phyloP scores from a whole-genome alignment of 2,329 filamentous ascomycete species.

The Trichoderma sp. region DNA sequence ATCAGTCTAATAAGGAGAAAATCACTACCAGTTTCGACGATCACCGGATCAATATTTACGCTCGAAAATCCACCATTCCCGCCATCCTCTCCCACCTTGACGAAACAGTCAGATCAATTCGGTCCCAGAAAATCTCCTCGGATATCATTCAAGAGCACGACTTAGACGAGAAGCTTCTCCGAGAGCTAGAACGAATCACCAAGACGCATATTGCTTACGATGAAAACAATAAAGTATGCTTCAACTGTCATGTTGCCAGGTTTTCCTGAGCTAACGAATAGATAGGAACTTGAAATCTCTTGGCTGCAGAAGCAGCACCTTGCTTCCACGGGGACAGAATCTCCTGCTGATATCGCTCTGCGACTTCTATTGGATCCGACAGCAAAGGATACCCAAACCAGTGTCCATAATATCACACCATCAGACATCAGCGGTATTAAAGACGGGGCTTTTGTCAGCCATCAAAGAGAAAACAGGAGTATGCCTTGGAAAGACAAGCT shows the following conservation, averaged over 20 bases:
- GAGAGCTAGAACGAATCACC: slow-evolving; percentile 35
- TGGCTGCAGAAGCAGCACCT: slow-evolving; percentile 39
- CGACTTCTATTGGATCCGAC: slow-evolving; percentile 43
- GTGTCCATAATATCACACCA: slow-evolving; percentile 26
- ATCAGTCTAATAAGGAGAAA: slow-evolving; percentile 33
- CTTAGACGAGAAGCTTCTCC: slow-evolving; percentile 27
- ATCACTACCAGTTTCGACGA: slow-evolving; percentile 26
- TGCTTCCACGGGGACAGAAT: slow-evolving; percentile 32
- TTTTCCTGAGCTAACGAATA: not conserved
- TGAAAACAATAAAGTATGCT: slow-evolving; percentile 26
- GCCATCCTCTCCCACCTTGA: slow-evolving; percentile 39
- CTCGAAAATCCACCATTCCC: slow-evolving; percentile 31
- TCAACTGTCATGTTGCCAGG: not conserved
- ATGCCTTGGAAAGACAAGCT: slow-evolving; percentile 39
- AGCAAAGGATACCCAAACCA: not conserved
- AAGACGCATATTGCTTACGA: slow-evolving; percentile 31
- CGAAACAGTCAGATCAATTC: slow-evolving; percentile 29
- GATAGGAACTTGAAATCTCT: slow-evolving; percentile 37
- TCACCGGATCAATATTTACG: slow-evolving; percentile 31
- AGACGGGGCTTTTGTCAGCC: slow-evolving; percentile 23
- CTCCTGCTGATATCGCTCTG: slow-evolving; percentile 43
- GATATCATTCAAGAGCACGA: slow-evolving; percentile 22
- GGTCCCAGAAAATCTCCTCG: slow-evolving; percentile 30
- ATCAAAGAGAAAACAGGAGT: slow-evolving; percentile 33
- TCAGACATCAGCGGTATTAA: slow-evolving; percentile 1